A percentile compares a stretch with the other conserved stretches of the same genome.
phyloP scores from a whole-genome alignment of 805 yeast species.

The Myxozyma monticola region DNA sequence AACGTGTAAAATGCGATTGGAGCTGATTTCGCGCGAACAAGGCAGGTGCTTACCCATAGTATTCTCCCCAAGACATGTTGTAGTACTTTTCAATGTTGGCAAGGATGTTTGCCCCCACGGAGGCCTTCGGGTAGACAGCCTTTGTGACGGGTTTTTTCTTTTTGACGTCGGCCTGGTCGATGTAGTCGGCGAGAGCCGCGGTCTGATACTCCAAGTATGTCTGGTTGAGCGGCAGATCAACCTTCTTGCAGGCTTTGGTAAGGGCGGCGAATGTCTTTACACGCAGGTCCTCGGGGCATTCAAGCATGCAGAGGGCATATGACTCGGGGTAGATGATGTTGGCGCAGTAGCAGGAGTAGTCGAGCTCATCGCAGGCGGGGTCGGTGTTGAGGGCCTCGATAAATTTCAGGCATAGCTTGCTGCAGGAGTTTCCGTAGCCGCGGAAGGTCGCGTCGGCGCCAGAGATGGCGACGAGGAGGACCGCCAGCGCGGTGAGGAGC shows the following conservation, averaged over 20 bases:
- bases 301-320: slow-evolving; percentile 15
- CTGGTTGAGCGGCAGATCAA: slow-evolving; percentile 5
- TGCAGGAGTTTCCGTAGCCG: slow-evolving; percentile 2
- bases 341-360: slow-evolving; percentile 17
- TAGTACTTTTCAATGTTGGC: slow-evolving; percentile 13
- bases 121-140: slow-evolving; percentile 8
- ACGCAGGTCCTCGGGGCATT: slow-evolving; percentile 6
- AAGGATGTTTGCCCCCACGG: background rate
- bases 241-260: slow-evolving; percentile 7
- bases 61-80: slow-evolving; percentile 9
- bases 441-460: background rate
- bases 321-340: slow-evolving; percentile 14
- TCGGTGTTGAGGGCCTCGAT: slow-evolving; percentile 5
- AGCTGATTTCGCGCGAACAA: background rate
- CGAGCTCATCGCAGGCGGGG: slow-evolving; percentile 3
- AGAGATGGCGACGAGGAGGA: background rate
- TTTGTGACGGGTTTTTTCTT: slow-evolving; percentile 5
- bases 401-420: background rate
- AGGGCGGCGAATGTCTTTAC: slow-evolving; percentile 7
- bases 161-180: slow-evolving; percentile 1
- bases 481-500: background rate
- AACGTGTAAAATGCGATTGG: no score
- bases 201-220: slow-evolving; percentile 5
- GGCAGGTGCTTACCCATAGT: slow-evolving; percentile 13
- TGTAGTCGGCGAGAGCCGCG: slow-evolving; percentile 6